Conservation (phyloP, 495 filamentous ascomycete species). For the Aspergillus nanangensis region DNA sequence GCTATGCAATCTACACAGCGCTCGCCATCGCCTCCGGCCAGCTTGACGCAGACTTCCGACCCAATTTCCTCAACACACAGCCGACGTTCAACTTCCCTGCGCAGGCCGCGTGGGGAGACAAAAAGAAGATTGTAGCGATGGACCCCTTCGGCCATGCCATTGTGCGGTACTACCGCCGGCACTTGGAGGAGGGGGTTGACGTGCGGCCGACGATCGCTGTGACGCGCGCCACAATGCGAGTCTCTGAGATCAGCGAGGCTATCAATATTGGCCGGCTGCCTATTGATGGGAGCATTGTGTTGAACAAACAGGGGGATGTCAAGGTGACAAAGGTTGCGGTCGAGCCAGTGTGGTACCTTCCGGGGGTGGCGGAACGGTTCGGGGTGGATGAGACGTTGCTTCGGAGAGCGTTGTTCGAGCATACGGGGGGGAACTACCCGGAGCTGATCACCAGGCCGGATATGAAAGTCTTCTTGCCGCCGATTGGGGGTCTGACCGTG, state of each 20-base stretch:
- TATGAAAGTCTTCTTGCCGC: conserved; percentile 88
- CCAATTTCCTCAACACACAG: conserved; percentile 87
- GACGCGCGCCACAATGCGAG: conserved; percentile 86
- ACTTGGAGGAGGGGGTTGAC: conserved; percentile 62
- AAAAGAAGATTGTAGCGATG: conserved; percentile 90
- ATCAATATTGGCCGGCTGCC: conserved; percentile 66
- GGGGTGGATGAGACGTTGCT: conserved; percentile 66
- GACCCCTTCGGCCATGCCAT: conserved; percentile 77
- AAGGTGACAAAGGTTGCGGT: conserved; percentile 89
- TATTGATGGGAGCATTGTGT: conserved; percentile 83
- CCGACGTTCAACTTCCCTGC: conserved; percentile 76
- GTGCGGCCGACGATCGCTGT: conserved; percentile 86
- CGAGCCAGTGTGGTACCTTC: conserved; percentile 78
- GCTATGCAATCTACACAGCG: conserved; percentile 86
- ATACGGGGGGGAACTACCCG: conserved; percentile 81
- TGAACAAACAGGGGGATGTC: conserved; percentile 72
- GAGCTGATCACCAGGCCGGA: conserved; percentile 82
- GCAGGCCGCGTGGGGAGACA: conserved; percentile 78
- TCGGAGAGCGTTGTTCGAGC: conserved; percentile 77
- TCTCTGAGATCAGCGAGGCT: conserved; percentile 81
- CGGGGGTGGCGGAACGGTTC: conserved; percentile 13
- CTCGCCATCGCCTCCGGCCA: conserved; percentile 82
- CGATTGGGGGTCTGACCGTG: conserved; percentile 86
- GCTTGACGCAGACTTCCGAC: conserved; percentile 70
- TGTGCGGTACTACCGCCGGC: conserved; percentile 13